These are phyloP conservation scores for Salvia rosmarinus DNA, from an alignment of 257 asterid genomes.

Conservation along the genomic window DNA sequence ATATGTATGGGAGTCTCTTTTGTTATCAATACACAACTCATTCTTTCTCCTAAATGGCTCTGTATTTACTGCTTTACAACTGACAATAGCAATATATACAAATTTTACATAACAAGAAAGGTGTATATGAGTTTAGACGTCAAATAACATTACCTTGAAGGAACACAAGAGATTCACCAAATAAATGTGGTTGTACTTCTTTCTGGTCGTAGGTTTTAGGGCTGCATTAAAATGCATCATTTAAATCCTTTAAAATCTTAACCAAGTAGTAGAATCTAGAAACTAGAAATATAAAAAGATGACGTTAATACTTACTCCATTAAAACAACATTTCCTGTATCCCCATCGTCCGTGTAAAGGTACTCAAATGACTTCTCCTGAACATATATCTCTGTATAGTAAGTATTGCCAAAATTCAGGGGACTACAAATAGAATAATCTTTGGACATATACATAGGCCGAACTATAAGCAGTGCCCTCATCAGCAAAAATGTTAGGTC, in stretches of 20 bases:
- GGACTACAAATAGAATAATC: constrained; percentile 1
- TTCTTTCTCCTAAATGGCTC: no score
- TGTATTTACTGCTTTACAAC: no score
- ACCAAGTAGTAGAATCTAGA: constrained; percentile 12
- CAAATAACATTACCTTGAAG: constrained; percentile 71
- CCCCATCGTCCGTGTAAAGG: constrained; percentile 82
- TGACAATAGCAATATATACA: constrained; percentile 15
- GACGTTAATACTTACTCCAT: constrained; percentile 75
- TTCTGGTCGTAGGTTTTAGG: constrained; percentile 72
- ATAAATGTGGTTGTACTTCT: constrained; percentile 81
- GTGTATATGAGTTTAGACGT: constrained; percentile 14
- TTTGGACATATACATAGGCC: constrained; percentile 12
- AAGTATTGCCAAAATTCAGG: constrained; percentile 33
- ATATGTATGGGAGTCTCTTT: no score
- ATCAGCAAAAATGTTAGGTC: constrained; percentile 16
- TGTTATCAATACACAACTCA: no score
- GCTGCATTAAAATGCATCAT: constrained; percentile 44
- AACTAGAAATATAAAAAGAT: constrained; percentile 23
- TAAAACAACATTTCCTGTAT: constrained; percentile 70
- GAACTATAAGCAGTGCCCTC: constrained; percentile 14
- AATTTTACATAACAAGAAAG: constrained; percentile 5
- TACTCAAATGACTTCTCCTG: constrained; percentile 66
- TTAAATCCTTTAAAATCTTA: constrained; percentile 20
- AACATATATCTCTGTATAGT: constrained; percentile 74
- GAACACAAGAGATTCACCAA: constrained; percentile 82